phyloP scores from a whole-genome alignment of 495 filamentous ascomycete genomes.

The Terfezia claveryi region DNA sequence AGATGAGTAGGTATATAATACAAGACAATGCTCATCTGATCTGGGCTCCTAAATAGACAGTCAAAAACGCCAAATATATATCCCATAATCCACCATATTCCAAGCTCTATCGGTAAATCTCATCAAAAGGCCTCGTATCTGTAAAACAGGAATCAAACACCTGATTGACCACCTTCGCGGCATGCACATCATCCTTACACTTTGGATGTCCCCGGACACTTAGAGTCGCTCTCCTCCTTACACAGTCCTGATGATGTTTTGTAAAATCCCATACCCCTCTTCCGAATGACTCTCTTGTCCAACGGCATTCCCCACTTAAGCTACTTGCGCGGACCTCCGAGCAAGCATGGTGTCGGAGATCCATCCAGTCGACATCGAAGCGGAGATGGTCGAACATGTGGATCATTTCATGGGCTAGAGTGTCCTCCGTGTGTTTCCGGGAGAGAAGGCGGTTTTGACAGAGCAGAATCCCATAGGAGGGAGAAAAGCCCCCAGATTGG shows the following conservation, averaged over 20 bases:
- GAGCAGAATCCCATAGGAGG: constrained; percentile 62
- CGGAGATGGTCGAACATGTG: constrained; percentile 87
- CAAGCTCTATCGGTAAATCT: constrained; percentile 55
- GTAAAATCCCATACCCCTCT: constrained; percentile 69
- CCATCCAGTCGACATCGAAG: constrained; percentile 66
- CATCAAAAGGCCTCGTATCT: constrained; percentile 88
- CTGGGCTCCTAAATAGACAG: too few relatives aligned
- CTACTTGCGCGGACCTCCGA: constrained; percentile 93
- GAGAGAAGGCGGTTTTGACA: constrained; percentile 72
- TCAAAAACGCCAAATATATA: too few relatives aligned
- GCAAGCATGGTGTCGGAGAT: constrained; percentile 75
- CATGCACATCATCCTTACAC: constrained; percentile 72
- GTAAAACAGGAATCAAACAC: constrained; percentile 94
- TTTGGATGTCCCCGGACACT: constrained; percentile 51
- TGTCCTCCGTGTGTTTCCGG: constrained; percentile 66
- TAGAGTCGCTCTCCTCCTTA: constrained; percentile 52
- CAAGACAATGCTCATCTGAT: too few relatives aligned
- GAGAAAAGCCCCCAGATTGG: constrained; percentile 61
- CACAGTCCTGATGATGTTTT: constrained; percentile 83
- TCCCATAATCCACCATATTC: too few relatives aligned
- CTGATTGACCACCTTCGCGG: constrained; percentile 71
- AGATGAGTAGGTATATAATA: neutral
- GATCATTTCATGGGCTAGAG: constrained; percentile 89
- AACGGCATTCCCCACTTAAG: constrained; percentile 82
- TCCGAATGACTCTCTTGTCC: constrained; percentile 63